Percentiles rank a stretch among this genome's conserved stretches.
Conservation (phyloP, 768 basidiomycete genomes). For the Suillus subluteus region DNA sequence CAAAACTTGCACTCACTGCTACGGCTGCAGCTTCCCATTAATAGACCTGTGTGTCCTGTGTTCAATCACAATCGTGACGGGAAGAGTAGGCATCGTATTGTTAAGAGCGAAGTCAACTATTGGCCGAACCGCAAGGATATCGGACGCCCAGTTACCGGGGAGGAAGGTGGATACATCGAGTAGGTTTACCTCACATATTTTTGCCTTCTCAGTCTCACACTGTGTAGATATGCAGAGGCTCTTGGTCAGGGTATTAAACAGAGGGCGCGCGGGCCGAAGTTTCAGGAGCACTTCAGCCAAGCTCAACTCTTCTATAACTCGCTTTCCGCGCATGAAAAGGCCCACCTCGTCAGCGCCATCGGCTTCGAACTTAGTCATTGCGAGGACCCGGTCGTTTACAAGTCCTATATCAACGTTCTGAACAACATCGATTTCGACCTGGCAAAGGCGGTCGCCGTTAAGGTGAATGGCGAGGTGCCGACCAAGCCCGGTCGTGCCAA, state of each 20-base stretch:
- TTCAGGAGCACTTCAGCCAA: conserved; percentile 77
- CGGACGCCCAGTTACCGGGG: conserved; percentile 49
- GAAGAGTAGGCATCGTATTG: conserved; percentile 56
- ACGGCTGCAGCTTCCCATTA: conserved; percentile 71
- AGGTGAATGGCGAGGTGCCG: conserved; percentile 65
- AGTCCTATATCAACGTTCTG: conserved; percentile 66
- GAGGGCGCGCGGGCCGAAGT: conserved; percentile 70
- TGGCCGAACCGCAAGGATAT: conserved; percentile 75
- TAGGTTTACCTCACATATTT: conserved; percentile 29
- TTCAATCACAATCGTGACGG: conserved; percentile 73
- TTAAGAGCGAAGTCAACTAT: conserved; percentile 68
- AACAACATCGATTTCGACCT: conserved; percentile 77
- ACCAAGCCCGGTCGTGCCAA: conserved; percentile 52
- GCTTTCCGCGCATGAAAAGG: conserved; percentile 64
- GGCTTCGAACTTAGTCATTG: conserved; percentile 87
- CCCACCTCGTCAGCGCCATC: conserved; percentile 70
- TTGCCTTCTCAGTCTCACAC: conserved; percentile 22
- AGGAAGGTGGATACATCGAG: conserved; percentile 64
- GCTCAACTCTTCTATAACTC: conserved; percentile 87
- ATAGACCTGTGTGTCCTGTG: conserved; percentile 77
- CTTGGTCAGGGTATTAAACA: conserved; percentile 53
- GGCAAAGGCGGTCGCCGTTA: conserved; percentile 66
- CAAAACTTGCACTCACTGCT: background rate
- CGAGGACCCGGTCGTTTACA: conserved; percentile 73
- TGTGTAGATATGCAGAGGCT: conserved; percentile 49